Evolutionary conservation across 169 alveolate species (phyloP), one percentile per base, ranked within the genome.

Genomic region (Plasmodium adleri): DNA sequence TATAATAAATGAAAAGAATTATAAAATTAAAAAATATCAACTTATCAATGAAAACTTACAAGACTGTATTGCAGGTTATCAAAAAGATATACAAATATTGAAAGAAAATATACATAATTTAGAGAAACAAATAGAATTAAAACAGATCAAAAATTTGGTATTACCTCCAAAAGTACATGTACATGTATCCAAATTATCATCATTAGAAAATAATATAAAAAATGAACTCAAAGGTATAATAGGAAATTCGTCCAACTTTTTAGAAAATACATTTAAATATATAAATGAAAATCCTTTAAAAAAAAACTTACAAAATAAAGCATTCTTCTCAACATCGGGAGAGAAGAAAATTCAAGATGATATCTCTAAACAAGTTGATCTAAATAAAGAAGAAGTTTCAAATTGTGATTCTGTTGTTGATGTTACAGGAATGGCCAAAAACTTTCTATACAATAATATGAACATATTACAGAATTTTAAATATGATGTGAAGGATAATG

Each of bases 181-280:
- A 6, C 59, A 71, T 49, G 43, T 86, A 9, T 62, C 92, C 7
- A 86, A 86, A 17, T 32, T 67, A 2, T 63, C 92, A 7, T 70
- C 92, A 10, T 72, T 86, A 60, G 92, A 86, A 72, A 86, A 86
- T 72, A 86, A 86, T 63, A 60, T 86, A 45, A 86, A 86, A 52
- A 86, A 64, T 45, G 92, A 86, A 15, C 60, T 86, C 5, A 86
- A 86, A 54, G 92, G 64, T 20, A 22, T 86, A 26, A 86, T 86
- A 59, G 92, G 92, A 56, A 86, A 60, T 50, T 86, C 92, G 10
- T 86, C 92, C 17, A 86, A 63, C 26, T 86, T 86, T 47, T 86
- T 86, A 50, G 92, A 72, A 72, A 86, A 52, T n/a, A 86, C 92
- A 24, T 86, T 86, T 72, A 86, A 86, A 64, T 86, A 86, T 86